Percentiles rank a stretch among this genome's conserved stretches.
Conservation (phyloP, 768 basidiomycete species). For the Trichaptum fuscoviolaceum region DNA sequence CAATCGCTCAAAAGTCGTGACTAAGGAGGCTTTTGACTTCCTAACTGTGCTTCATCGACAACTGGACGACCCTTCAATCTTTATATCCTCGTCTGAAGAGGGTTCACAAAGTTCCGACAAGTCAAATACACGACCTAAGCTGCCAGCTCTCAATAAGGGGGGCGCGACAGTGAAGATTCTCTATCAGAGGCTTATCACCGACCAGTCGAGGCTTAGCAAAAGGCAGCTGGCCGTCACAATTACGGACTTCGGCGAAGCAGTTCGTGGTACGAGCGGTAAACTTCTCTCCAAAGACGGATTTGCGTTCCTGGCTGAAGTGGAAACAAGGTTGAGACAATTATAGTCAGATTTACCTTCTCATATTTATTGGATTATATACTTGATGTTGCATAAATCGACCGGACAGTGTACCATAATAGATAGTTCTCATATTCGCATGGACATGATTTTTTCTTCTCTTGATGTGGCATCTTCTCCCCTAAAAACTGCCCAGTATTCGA, state of each 20-base stretch:
- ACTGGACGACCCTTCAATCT: constrained; percentile 62
- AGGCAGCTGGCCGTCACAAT: constrained; percentile 59
- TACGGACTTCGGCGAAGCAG: constrained; percentile 63
- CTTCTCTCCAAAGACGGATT: constrained; percentile 78
- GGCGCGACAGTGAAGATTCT: constrained; percentile 44
- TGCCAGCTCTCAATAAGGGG: constrained; percentile 28
- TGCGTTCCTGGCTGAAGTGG: constrained; percentile 58
- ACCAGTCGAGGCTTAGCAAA: constrained; percentile 45
- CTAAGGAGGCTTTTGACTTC: constrained; percentile 66
- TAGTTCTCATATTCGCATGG: background rate
- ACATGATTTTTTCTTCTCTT: background rate
- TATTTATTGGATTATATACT: constrained; percentile 2
- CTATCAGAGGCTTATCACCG: constrained; percentile 51
- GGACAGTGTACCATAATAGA: constrained; percentile 2
- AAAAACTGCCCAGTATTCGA: background rate
- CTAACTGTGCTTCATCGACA: constrained; percentile 67
- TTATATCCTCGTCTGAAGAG: constrained; percentile 25
- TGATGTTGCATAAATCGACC: constrained; percentile 1
- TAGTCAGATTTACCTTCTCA: background rate
- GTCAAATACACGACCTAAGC: constrained; percentile 21
- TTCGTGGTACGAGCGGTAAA: constrained; percentile 60
- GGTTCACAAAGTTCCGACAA: constrained; percentile 41
- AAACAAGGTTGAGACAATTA: constrained; percentile 37
- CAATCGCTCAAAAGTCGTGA: constrained; percentile 60
- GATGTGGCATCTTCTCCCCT: background rate